Conservation (phyloP, 352 stramenopile species). For the Plasmopara viticola region DNA sequence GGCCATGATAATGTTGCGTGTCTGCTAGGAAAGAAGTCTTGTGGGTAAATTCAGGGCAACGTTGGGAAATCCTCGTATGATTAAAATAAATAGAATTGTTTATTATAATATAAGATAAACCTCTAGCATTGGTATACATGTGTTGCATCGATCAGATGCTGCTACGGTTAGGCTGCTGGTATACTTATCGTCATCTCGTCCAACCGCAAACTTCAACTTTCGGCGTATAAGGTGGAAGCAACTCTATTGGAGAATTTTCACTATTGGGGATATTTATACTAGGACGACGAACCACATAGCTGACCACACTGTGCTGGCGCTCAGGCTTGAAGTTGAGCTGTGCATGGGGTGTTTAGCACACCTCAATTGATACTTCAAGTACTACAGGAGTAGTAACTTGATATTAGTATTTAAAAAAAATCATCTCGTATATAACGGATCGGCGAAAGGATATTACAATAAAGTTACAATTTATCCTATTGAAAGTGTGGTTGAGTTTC, state of each 20-base stretch:
- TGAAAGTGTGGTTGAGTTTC: no score
- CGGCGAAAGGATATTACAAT: no score
- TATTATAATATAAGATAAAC: background rate
- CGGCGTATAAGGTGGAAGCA: background rate
- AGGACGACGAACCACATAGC: slow-evolving; percentile 1
- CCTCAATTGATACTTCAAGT: no score
- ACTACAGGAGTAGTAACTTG: no score
- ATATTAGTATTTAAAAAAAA: background rate
- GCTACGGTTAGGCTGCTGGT: background rate
- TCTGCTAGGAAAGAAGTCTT: slow-evolving; percentile 9
- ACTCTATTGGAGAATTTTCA: background rate
- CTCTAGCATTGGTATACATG: background rate
- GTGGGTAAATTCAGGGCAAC: background rate
- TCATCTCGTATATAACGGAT: background rate
- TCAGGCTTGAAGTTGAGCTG: background rate
- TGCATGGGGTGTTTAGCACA: background rate
- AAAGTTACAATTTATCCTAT: no score
- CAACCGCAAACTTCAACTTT: background rate
- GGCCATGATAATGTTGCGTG: slow-evolving; percentile 22
- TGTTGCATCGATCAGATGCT: no score
- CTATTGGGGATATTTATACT: background rate
- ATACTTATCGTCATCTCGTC: background rate
- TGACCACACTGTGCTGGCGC: background rate
- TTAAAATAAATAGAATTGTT: background rate
- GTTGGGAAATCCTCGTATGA: background rate